These are phyloP conservation scores for Vigna unguiculata DNA, from an alignment of 306 rosid genomes.

Conservation along the genomic window DNA sequence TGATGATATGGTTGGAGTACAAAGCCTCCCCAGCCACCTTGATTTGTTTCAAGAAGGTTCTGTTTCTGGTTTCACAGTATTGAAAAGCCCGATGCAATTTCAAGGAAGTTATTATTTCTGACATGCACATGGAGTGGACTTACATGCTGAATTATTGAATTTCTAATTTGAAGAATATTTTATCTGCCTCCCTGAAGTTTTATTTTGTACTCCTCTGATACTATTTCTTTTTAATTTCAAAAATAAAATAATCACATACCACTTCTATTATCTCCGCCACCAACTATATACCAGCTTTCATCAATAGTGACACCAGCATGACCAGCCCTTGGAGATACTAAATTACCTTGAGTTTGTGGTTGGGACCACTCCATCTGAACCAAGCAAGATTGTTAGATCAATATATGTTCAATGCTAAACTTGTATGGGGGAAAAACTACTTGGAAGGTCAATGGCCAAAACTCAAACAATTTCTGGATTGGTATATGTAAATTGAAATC, in stretches of 20 bases:
- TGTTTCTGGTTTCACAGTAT: slow-evolving; percentile 14
- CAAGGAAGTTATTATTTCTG: slow-evolving; percentile 33
- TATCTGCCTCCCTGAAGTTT: slow-evolving; percentile 23
- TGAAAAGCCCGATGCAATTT: slow-evolving; percentile 10
- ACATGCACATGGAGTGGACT: slow-evolving; percentile 29
- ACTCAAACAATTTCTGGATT: slow-evolving; percentile 31
- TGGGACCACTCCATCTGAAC: slow-evolving; percentile 98
- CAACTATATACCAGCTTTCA: slow-evolving; percentile 90
- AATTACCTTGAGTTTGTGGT: slow-evolving; percentile 86
- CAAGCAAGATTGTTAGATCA: slow-evolving; percentile 37
- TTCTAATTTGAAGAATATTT: slow-evolving; percentile 26
- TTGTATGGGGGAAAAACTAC: slow-evolving; percentile 19
- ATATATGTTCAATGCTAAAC: slow-evolving; percentile 38
- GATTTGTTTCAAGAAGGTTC: slow-evolving; percentile 28
- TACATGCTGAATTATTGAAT: slow-evolving; percentile 26
- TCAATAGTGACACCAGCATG: slow-evolving; percentile 85
- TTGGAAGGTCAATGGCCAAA: slow-evolving; percentile 26
- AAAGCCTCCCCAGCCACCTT: slow-evolving; percentile 5
- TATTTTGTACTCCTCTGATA: slow-evolving; percentile 15
- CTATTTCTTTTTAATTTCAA: slow-evolving; percentile 6
- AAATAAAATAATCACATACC: slow-evolving; percentile 56
- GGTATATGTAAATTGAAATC: slow-evolving; percentile 32
- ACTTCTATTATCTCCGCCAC: slow-evolving; percentile 94
- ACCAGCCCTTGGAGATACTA: slow-evolving; percentile 90
- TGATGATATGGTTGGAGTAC: slow-evolving; percentile 29